These are phyloP conservation scores for Ganoderma meredithae DNA, from an alignment of 1,284 basidiomycete species.

Conservation along the genomic window DNA sequence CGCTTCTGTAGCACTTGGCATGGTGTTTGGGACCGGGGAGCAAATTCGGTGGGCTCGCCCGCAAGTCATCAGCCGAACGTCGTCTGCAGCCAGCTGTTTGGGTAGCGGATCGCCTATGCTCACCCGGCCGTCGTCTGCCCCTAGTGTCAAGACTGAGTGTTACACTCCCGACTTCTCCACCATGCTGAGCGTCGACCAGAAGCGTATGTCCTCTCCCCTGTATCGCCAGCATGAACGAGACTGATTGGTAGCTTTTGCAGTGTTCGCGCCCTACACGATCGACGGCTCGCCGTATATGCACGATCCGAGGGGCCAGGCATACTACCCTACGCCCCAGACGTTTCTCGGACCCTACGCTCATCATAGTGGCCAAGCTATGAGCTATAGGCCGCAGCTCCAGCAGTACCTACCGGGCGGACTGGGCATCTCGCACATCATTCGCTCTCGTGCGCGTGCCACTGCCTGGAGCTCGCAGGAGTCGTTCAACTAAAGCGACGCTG, in stretches of 20 bases:
- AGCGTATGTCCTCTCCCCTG: background rate
- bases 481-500: background rate
- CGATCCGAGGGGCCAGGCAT: no score
- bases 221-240: background rate
- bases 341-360: background rate
- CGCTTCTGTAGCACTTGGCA: constrained; percentile 1
- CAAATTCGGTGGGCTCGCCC: background rate
- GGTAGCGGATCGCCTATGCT: background rate
- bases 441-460: background rate
- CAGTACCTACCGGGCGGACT: background rate
- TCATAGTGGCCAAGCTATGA: background rate
- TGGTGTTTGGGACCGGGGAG: background rate
- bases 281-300: background rate
- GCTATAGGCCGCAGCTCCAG: background rate
- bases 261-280: background rate
- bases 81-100: background rate
- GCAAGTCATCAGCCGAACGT: background rate
- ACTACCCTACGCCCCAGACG: background rate
- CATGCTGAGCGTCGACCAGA: background rate
- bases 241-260: background rate
- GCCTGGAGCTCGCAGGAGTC: background rate
- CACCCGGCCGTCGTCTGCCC: background rate
- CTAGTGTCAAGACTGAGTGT: background rate
- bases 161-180: background rate
- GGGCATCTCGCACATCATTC: constrained; percentile 2